Percentiles rank a stretch among this genome's conserved stretches.
phyloP scores from a whole-genome alignment of 2,329 filamentous ascomycete species.

The Chrysoporthe puriensis region DNA sequence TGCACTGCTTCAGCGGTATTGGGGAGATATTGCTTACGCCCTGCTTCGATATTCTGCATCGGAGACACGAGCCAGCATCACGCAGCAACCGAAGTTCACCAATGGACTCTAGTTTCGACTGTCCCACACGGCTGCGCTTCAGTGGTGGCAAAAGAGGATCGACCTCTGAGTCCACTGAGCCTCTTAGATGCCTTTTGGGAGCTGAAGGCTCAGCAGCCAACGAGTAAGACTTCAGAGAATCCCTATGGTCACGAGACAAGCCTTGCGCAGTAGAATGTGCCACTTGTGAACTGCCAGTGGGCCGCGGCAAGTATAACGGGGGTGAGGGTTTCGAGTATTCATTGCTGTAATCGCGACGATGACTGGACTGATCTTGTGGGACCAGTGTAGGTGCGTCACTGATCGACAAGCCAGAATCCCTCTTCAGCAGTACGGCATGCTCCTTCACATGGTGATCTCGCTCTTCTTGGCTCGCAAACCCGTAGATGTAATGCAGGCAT shows the following conservation, averaged over 20 bases:
- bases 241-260: conserved; percentile 45
- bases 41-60: conserved; percentile 52
- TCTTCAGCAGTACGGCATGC: conserved; percentile 47
- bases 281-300: conserved; percentile 36
- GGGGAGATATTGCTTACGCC: conserved; percentile 43
- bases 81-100: conserved; percentile 57
- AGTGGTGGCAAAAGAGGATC: conserved; percentile 59
- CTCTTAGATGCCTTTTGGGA: conserved; percentile 37
- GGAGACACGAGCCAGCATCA: conserved; percentile 53
- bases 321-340: conserved; percentile 43
- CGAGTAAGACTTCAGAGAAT: conserved; percentile 45
- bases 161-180: conserved; percentile 50
- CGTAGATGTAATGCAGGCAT: conserved; percentile 63
- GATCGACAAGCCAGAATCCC: conserved; percentile 50
- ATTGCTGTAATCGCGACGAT: conserved; percentile 36
- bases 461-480: conserved; percentile 54
- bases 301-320: conserved; percentile 46
- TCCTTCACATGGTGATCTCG: conserved; percentile 55
- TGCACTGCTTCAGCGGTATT: conserved; percentile 29
- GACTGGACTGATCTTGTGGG: conserved; percentile 40
- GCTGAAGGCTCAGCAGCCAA: conserved; percentile 45
- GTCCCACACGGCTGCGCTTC: conserved; percentile 56
- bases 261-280: conserved; percentile 41
- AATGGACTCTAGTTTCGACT: conserved; percentile 59
- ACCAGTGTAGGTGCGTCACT: conserved; percentile 42